A percentile compares a stretch with the other conserved stretches of the same genome.
These are phyloP conservation scores for Pleurotus giganteus DNA, from an alignment of 768 basidiomycete genomes.

Conservation along the genomic window DNA sequence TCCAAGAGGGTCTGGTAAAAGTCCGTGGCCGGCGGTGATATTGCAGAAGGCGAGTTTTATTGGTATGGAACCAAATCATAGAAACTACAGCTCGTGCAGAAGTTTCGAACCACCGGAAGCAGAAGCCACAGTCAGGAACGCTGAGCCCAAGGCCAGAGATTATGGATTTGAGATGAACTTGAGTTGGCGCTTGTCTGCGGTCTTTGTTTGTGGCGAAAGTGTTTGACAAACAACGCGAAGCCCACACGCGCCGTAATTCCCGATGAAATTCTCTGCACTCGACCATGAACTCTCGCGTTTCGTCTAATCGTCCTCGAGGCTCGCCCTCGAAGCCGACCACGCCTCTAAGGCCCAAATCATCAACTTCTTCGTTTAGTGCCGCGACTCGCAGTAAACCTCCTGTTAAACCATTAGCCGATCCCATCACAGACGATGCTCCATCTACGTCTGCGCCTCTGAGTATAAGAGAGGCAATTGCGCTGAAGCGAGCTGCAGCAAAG, in stretches of 20 bases:
- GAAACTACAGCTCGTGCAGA: no score
- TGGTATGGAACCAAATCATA: no score
- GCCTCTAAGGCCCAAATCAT: background rate
- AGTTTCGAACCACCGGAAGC: no score
- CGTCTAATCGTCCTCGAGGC: background rate
- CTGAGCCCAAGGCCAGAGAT: no score
- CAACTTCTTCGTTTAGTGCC: background rate
- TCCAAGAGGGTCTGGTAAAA: background rate
- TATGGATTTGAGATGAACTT: background rate
- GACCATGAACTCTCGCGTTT: background rate
- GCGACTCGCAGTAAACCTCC: background rate
- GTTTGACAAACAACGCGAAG: conserved; percentile 2
- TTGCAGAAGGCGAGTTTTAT: no score
- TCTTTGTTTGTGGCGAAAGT: background rate
- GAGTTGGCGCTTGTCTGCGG: no score
- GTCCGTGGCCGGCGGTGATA: no score
- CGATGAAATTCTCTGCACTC: background rate
- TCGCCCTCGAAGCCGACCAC: background rate
- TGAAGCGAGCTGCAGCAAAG: conserved; percentile 76
- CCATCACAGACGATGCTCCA: conserved; percentile 15
- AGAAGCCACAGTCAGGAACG: no score
- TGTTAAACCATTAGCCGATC: background rate
- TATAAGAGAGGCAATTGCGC: conserved; percentile 76
- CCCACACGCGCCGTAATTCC: background rate
- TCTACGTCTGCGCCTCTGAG: conserved; percentile 36